Base-by-base conservation (phyloP, 2,329 filamentous ascomycete genomes). In the Aspergillus neoniger region DNA sequence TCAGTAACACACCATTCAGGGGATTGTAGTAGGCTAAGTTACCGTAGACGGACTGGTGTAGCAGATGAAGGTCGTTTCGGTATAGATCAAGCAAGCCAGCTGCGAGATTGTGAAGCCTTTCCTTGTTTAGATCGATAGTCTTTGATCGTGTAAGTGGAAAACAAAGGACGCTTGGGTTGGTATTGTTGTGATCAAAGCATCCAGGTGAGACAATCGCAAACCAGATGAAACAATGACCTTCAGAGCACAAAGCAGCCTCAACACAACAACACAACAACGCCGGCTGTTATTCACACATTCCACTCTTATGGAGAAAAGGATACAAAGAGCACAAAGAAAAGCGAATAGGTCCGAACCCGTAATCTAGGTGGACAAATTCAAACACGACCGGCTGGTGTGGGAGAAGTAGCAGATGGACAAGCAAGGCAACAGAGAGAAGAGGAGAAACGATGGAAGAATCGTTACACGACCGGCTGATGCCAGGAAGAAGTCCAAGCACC, bases 141-240 rank as follows among this genome's bases (percentile, higher is more conserved):
- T 15, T 36, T 48, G 21, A 21, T 14, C 36, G 17, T 39, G 32
- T 21, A 39, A 10, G 23, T 12, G 59, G 25, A 49, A 47, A 44
- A 53, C 53, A 44, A 51, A 57, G 54, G 32, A 57, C 57, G 52
- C 43, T 38, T 44, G 17, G 50, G 41, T 55, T 43, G 57, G 39
- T 63, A 54, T 60, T 55, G n/a, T 32, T 51, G 58, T 14, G 32
- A 49, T 28, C 41, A 51, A 44, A 55, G 55, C 44, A 54, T 39
- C 28, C 19, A 44, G 15, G 36, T 39, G 52, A 36, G 47, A 59
- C 54, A 36, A 23, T 23, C 6, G 36, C 57, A 48, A 54, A 60
- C 21, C 58, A 39, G 51, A 58, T 49, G 57, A 23, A 58, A 64
- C 59, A 62, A 64, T 56, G 38, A 36, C n/a, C 43, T 54, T 49